phyloP scores from a whole-genome alignment of 495 filamentous ascomycete species.

The Hypoxylon subgilvum region DNA sequence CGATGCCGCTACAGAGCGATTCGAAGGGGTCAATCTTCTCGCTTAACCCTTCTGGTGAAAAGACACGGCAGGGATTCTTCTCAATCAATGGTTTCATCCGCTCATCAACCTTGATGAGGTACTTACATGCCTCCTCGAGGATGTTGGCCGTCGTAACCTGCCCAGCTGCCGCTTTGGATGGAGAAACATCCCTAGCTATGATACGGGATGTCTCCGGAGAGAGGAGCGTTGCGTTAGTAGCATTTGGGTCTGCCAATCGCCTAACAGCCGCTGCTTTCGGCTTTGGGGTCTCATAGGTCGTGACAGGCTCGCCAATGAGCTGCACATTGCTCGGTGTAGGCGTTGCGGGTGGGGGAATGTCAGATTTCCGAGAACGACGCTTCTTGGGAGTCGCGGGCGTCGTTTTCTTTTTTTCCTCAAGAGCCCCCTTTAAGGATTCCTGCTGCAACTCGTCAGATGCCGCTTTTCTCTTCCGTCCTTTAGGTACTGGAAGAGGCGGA shows the following conservation, averaged over 20 bases:
- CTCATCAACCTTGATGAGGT: slow-evolving; percentile 77
- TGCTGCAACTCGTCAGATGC: slow-evolving; percentile 6
- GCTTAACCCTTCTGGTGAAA: slow-evolving; percentile 79
- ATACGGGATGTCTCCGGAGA: slow-evolving; percentile 78
- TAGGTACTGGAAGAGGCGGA: slow-evolving; percentile 20
- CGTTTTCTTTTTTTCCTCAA: slow-evolving; percentile 1
- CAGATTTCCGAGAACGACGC: slow-evolving; percentile 34
- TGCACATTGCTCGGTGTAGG: slow-evolving; percentile 47
- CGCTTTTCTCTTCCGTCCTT: slow-evolving; percentile 46
- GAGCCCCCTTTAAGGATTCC: slow-evolving; percentile 13
- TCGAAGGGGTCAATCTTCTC: slow-evolving; percentile 89
- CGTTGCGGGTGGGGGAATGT: slow-evolving; percentile 41
- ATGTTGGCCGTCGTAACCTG: slow-evolving; percentile 73
- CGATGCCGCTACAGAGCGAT: slow-evolving; percentile 81
- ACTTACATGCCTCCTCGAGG: slow-evolving; percentile 76
- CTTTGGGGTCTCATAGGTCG: slow-evolving; percentile 31
- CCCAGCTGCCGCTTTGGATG: slow-evolving; percentile 59
- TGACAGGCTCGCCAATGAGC: slow-evolving; percentile 42
- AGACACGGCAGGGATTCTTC: slow-evolving; percentile 75
- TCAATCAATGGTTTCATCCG: slow-evolving; percentile 76
- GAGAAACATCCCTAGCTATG: slow-evolving; percentile 65
- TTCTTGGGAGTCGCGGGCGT: slow-evolving; percentile 46
- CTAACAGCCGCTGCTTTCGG: slow-evolving; percentile 47
- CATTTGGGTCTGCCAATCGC: slow-evolving; percentile 56
- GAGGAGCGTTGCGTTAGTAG: slow-evolving; percentile 74